Base-by-base conservation (phyloP, 2,329 filamentous ascomycete species). In the Ophiocordyceps robertsii region DNA sequence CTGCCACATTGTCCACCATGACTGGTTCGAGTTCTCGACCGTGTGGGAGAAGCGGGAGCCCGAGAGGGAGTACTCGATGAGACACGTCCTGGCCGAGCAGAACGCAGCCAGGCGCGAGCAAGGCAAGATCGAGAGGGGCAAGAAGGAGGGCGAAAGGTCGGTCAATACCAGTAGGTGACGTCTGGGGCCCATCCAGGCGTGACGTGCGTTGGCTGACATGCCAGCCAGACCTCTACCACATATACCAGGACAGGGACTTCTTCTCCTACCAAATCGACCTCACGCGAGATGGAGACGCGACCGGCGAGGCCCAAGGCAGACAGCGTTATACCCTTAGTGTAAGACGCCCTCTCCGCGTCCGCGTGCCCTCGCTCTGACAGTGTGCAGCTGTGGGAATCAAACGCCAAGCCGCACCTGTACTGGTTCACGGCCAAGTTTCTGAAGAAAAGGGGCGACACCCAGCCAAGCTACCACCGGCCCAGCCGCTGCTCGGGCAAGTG, bases 191-290 rank as follows among this genome's bases (percentile, higher is more conserved):
- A 5, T 29, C 6, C 29, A 32, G 16, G 10, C 29, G n/a, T 31
- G 13, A 14, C 13, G 2, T 35, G 16, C 37, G 2, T 16, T 11
- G 17, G 12, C 29, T 44, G 1, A 45, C 44, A 29, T 38, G 3
- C 45, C 42, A 24, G 29, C 19, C 38, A 81, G 78, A 68, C 30
- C 63, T 75, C n/a, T 76, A 79, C 53, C 77, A 77, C 46, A 58
- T 84, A 46, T 87, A 82, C 58, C 62, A 59, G 16, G 84, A 92
- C 55, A 43, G 52, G 3, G 71, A 70, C 0, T 72, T 70, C 39
- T 84, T 86, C 55, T 58, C 65, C 4, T 87, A 86, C 60, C 68
- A 79, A 42, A 62, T 84, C 44, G 67, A 68, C 0, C 61, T 92
- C 13, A 69, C 69, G 3, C 73, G 82, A 54, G 54, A 73, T 60